Base-by-base conservation (phyloP, 1,284 basidiomycete species). In the Tilletia walkeri region DNA sequence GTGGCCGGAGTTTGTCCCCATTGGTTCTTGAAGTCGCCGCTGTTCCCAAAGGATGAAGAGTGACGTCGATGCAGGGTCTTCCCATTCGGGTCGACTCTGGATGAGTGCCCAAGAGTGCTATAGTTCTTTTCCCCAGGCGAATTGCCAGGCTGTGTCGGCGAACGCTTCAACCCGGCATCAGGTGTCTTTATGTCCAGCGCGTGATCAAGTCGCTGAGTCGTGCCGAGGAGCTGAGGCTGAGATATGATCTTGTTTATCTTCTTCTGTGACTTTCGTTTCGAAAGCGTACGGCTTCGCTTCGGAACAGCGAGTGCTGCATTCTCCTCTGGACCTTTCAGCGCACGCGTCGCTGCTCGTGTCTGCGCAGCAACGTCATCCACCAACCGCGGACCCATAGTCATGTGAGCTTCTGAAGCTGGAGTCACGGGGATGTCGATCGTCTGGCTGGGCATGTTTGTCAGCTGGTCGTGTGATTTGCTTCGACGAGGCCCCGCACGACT, bases 301-400 rank as follows among this genome's bases (percentile, higher is more conserved):
- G 78, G 70, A 2, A 67, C 39, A 70, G 63, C 12, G 69, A 70
- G 1, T 70, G 61, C 20, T 69, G 72, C 48, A 47, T 50, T 47
- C 69, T 63, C 72, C 50, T 75, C 74, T 0, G 73, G 69, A 7
- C 78, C 79, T 61, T 81, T 81, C 50, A 81, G 73, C 12, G 79
- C 79, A 48, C 67, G 68, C 3, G 79, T 81, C 4, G 79, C 79
- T 16, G 78, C 76, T 4, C 69, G 69, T 6, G 79, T 78, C 66
- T 81, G 79, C n/a, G 76, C 74, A 0, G 74, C 79, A 2, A 80
- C 69, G 47, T 80, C 79, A 36, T 78, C 76, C 24, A 77, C 50
- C 49, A 80, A 59, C 1, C 69, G 50, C 1, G 72, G 30, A 3
- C 36, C 59, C n/a, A 66, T 18, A n/a, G 20, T 10, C 24, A 47